phyloP scores from a whole-genome alignment of 2,329 filamentous ascomycete species.

The Neoscytalidium dimidiatum region DNA sequence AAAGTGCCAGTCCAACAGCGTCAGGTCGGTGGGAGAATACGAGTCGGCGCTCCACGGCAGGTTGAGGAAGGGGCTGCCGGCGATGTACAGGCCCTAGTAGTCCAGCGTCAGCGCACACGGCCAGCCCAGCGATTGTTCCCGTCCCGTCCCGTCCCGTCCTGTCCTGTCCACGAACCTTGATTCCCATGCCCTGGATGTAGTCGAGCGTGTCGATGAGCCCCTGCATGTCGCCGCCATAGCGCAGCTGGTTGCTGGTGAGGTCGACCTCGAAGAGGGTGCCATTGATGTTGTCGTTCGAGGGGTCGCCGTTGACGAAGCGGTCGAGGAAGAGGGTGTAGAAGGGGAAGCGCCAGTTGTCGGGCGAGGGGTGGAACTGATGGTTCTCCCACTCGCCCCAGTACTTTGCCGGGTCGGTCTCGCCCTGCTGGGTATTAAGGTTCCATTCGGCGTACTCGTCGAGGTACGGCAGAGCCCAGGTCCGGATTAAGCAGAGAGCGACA shows the following conservation, averaged over 20 bases:
- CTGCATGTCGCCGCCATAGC: slow-evolving; percentile 62
- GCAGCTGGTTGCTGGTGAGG: slow-evolving; percentile 61
- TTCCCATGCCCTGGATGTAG: slow-evolving; percentile 65
- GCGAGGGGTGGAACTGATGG: slow-evolving; percentile 57
- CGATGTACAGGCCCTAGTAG: slow-evolving; percentile 61
- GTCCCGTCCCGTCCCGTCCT: no score
- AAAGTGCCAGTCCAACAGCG: slow-evolving; percentile 64
- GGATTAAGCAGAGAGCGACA: slow-evolving; percentile 11
- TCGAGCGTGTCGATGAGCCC: slow-evolving; percentile 63
- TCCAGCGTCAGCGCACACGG: slow-evolving; percentile 16
- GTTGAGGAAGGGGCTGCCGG: slow-evolving; percentile 66
- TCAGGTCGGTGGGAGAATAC: slow-evolving; percentile 62
- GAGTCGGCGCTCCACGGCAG: slow-evolving; percentile 64
- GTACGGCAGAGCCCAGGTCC: slow-evolving; percentile 38
- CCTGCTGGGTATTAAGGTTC: slow-evolving; percentile 63
- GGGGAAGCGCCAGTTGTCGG: slow-evolving; percentile 65
- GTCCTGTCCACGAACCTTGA: slow-evolving; percentile 54
- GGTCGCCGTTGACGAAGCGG: slow-evolving; percentile 65
- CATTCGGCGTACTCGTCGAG: slow-evolving; percentile 54
- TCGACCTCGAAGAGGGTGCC: slow-evolving; percentile 64
- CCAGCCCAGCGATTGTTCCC: slow-evolving; percentile 4
- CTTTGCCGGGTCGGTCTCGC: slow-evolving; percentile 57
- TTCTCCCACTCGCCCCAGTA: slow-evolving; percentile 60
- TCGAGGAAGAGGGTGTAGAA: slow-evolving; percentile 68
- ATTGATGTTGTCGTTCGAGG: slow-evolving; percentile 64